A percentile compares a stretch with the other conserved stretches of the same genome.
Conservation (phyloP, 176 grass and related monocot species). For the Avena sativa region DNA sequence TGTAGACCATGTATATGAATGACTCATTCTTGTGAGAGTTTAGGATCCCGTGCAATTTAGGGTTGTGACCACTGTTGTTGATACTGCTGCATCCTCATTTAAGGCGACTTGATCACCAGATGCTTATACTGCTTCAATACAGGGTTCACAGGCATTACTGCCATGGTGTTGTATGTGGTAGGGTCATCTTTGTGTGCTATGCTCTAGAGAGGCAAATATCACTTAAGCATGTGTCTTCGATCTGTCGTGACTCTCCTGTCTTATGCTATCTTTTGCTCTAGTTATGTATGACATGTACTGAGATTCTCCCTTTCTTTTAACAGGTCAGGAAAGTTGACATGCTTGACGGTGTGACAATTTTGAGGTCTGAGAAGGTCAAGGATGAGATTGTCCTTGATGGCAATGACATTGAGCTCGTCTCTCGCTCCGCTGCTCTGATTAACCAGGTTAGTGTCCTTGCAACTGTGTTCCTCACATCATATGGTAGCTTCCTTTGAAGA, state of each 20-base stretch:
- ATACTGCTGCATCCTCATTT: background rate
- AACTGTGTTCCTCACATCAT: background rate
- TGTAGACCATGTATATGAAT: background rate
- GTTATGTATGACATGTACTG: background rate
- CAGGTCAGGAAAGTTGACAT: constrained; percentile 93
- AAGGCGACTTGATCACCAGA: background rate
- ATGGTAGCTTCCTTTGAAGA: background rate
- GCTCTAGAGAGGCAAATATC: background rate
- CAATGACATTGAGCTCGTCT: constrained; percentile 86
- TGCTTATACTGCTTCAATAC: background rate
- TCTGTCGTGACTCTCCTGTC: background rate
- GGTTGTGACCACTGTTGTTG: background rate
- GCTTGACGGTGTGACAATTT: constrained; percentile 72
- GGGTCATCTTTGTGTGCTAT: background rate
- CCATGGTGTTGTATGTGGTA: background rate
- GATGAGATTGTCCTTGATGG: constrained; percentile 85
- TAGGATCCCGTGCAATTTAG: background rate
- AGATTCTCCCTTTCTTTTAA: background rate
- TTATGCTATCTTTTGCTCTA: background rate
- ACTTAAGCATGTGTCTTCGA: background rate
- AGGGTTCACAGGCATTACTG: background rate
- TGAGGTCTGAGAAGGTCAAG: constrained; percentile 91
- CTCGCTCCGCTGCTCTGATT: constrained; percentile 70
- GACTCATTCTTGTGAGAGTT: background rate
- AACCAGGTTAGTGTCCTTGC: constrained; percentile 57